Percentiles rank a stretch among this genome's conserved stretches.
Evolutionary conservation across 2,329 filamentous ascomycete species (phyloP).

Genomic region (Botrytis hyacinthi): DNA sequence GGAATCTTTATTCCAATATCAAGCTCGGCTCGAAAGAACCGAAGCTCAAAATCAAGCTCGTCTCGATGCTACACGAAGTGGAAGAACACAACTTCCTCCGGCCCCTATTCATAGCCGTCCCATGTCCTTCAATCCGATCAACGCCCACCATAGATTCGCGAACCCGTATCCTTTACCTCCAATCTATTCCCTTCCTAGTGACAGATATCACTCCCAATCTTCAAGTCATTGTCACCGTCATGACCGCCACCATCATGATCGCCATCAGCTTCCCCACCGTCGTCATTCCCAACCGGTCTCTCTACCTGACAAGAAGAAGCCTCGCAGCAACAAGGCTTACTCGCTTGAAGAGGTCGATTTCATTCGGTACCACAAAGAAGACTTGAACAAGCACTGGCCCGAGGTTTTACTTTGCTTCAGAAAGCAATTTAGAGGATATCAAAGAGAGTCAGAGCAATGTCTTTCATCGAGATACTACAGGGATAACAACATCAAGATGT

Average conservation of each 20-base stretch:
- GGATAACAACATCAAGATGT: constrained; percentile 18
- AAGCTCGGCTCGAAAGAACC: neutral
- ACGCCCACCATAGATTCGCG: neutral
- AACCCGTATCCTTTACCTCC: neutral
- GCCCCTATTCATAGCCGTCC: constrained; percentile 9
- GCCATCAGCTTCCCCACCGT: neutral
- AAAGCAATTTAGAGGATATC: neutral
- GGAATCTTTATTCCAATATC: neutral
- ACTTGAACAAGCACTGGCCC: constrained; percentile 19
- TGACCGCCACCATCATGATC: neutral
- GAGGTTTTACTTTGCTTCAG: constrained; percentile 15
- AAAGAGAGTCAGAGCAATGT: constrained; percentile 19
- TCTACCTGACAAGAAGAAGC: neutral
- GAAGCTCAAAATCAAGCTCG: neutral
- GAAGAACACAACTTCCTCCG: constrained; percentile 6
- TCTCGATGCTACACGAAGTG: neutral
- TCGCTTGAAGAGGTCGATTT: constrained; percentile 23
- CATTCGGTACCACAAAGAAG: constrained; percentile 25
- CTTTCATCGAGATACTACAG: constrained; percentile 25
- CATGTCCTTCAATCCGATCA: neutral
- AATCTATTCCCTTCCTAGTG: neutral
- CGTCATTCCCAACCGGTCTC: neutral
- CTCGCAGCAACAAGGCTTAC: constrained; percentile 26
- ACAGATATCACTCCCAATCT: neutral
- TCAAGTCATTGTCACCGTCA: neutral